Evolutionary conservation across 768 basidiomycete genomes (phyloP).

Genomic region (Mycena rosella): DNA sequence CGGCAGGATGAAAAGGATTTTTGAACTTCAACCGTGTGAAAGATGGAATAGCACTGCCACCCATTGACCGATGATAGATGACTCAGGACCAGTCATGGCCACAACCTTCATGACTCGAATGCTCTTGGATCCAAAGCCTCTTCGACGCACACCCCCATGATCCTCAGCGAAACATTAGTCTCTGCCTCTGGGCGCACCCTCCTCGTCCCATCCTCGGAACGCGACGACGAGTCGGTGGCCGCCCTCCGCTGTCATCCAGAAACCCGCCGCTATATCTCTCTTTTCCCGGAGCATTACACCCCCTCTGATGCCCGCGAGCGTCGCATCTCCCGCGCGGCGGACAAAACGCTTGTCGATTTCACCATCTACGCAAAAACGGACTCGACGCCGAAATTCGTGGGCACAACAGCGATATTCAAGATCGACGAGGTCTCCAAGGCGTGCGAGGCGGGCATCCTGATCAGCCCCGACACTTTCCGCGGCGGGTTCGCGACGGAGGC

Average conservation of each 20-base stretch:
- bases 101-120: too few relatives aligned
- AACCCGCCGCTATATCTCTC: slow-evolving; percentile 52
- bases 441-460: slow-evolving; percentile 58
- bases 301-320: slow-evolving; percentile 50
- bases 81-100: too few relatives aligned
- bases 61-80: too few relatives aligned
- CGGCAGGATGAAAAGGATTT: too few relatives aligned
- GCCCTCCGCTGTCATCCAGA: too few relatives aligned
- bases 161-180: not conserved
- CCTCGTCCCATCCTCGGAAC: slow-evolving; percentile 50
- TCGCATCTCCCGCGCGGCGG: slow-evolving; percentile 51
- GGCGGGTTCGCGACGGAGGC: slow-evolving; percentile 58
- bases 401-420: slow-evolving; percentile 53
- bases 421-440: slow-evolving; percentile 50
- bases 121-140: too few relatives aligned
- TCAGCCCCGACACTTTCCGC: slow-evolving; percentile 52
- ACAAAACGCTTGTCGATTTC: slow-evolving; percentile 52
- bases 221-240: slow-evolving; percentile 52
- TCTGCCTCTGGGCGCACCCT: slow-evolving; percentile 45
- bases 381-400: slow-evolving; percentile 47
- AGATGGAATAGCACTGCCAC: too few relatives aligned
- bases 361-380: slow-evolving; percentile 45
- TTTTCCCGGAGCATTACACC: slow-evolving; percentile 53
- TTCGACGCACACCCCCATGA: not conserved
- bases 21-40: too few relatives aligned